Percentiles rank a stretch among this genome's conserved stretches.
Conservation (phyloP, 1,284 basidiomycete species). For the Schizophyllum amplum region DNA sequence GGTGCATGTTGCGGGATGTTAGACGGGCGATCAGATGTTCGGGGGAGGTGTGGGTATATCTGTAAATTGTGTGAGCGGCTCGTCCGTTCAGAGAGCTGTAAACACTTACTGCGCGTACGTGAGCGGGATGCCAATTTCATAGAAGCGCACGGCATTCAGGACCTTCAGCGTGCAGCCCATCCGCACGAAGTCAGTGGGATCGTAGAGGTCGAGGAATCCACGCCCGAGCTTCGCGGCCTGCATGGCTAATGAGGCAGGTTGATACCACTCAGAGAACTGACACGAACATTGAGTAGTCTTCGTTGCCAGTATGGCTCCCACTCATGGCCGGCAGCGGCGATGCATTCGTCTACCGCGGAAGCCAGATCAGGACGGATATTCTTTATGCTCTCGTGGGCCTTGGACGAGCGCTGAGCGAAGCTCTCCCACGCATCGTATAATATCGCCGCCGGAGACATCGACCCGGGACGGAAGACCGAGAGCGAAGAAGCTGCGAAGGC, state of each 20-base stretch:
- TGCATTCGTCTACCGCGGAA: slow-evolving; percentile 85
- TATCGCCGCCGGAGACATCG: slow-evolving; percentile 86
- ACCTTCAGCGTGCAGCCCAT: slow-evolving; percentile 93
- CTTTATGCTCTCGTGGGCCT: slow-evolving; percentile 89
- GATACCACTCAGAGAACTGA: background rate
- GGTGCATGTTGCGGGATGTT: slow-evolving; percentile 82
- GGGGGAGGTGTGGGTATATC: slow-evolving; percentile 73
- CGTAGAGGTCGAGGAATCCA: slow-evolving; percentile 87
- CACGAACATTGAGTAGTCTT: slow-evolving; percentile 69
- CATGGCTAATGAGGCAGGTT: background rate
- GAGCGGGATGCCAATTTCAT: slow-evolving; percentile 89
- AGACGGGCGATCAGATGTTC: slow-evolving; percentile 77
- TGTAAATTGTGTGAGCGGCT: slow-evolving; percentile 21
- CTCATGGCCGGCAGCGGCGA: slow-evolving; percentile 90
- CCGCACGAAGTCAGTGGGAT: slow-evolving; percentile 83
- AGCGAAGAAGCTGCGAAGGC: slow-evolving; percentile 54
- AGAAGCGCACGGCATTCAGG: slow-evolving; percentile 88
- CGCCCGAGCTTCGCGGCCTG: slow-evolving; percentile 94
- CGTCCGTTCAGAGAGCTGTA: background rate
- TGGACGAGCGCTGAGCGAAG: slow-evolving; percentile 77
- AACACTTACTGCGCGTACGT: slow-evolving; percentile 77
- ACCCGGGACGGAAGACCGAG: slow-evolving; percentile 87
- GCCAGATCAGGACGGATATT: slow-evolving; percentile 83
- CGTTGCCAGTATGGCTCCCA: slow-evolving; percentile 90
- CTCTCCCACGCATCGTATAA: slow-evolving; percentile 90